These are phyloP conservation scores for Dioszegia crocea DNA, from an alignment of 768 basidiomycete genomes.

Conservation along the genomic window DNA sequence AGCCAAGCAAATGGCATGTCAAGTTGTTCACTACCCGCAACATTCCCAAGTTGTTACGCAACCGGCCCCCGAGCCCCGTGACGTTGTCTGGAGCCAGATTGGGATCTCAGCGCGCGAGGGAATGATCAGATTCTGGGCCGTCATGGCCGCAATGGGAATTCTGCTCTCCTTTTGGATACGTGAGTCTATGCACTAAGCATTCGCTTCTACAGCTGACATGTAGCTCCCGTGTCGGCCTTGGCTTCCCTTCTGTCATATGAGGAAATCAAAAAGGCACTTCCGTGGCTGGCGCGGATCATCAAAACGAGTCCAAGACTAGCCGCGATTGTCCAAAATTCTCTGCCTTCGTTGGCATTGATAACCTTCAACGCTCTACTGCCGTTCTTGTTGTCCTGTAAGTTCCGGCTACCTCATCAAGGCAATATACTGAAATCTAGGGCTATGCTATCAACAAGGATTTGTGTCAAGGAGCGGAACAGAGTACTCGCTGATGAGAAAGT, in stretches of 20 bases:
- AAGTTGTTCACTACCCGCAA: conserved; percentile 70
- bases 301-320: conserved; percentile 64
- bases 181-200: conserved; percentile 17
- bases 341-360: conserved; percentile 87
- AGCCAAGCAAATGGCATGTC: conserved; percentile 71
- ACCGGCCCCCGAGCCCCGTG: conserved; percentile 86
- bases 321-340: conserved; percentile 87
- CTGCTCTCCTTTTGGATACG: conserved; percentile 82
- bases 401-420: background rate
- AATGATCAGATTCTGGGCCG: conserved; percentile 66
- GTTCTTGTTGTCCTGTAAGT: conserved; percentile 76
- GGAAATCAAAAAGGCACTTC: conserved; percentile 84
- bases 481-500: conserved; percentile 89
- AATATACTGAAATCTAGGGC: conserved; percentile 46
- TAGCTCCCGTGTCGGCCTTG: conserved; percentile 74
- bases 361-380: conserved; percentile 82
- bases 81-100: conserved; percentile 93
- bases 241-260: conserved; percentile 84
- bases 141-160: conserved; percentile 64
- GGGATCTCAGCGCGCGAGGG: conserved; percentile 60
- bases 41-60: conserved; percentile 65
- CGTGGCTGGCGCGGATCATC: conserved; percentile 80
- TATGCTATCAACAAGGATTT: conserved; percentile 88
- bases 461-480: conserved; percentile 89
- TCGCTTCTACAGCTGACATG: conserved; percentile 2